Evolutionary conservation across 2,329 filamentous ascomycete genomes (phyloP).

Genomic region (Aureobasidium uvarum): DNA sequence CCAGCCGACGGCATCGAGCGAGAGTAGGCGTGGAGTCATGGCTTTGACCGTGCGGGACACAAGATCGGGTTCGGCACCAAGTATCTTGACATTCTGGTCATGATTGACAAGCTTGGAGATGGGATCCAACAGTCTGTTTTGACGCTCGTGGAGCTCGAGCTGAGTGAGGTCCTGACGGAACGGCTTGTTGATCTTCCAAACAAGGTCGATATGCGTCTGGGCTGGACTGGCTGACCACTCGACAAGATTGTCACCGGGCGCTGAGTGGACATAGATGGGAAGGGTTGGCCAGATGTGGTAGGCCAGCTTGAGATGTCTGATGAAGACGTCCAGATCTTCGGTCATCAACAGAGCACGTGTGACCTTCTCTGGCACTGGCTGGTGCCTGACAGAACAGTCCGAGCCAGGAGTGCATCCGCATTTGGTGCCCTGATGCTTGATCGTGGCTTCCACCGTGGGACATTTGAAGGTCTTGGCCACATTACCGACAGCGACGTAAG

Average conservation of each 20-base stretch:
- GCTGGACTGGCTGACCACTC: constrained; percentile 16
- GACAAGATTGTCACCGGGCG: background rate
- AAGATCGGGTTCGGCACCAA: constrained; percentile 14
- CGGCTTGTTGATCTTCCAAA: constrained; percentile 15
- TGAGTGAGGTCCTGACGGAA: constrained; percentile 5
- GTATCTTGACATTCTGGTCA: constrained; percentile 18
- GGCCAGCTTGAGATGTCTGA: constrained; percentile 14
- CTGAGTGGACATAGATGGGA: constrained; percentile 18
- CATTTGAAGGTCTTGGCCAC: constrained; percentile 8
- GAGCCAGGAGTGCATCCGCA: background rate
- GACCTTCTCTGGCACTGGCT: constrained; percentile 1
- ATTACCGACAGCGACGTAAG: constrained; percentile 4
- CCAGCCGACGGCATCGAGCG: constrained; percentile 13
- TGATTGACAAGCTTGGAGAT: constrained; percentile 13
- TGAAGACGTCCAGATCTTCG: constrained; percentile 12
- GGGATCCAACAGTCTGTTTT: constrained; percentile 16
- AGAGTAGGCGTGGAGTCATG: constrained; percentile 13
- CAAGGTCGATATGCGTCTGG: constrained; percentile 12
- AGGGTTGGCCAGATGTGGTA: constrained; percentile 17
- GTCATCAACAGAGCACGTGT: constrained; percentile 13
- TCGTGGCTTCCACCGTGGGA: constrained; percentile 14
- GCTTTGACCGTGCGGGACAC: constrained; percentile 1
- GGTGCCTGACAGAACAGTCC: constrained; percentile 16
- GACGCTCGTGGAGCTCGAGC: background rate
- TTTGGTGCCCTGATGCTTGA: constrained; percentile 9